Conservation (phyloP, 306 rosid genomes). For the Fragaria vesca region DNA sequence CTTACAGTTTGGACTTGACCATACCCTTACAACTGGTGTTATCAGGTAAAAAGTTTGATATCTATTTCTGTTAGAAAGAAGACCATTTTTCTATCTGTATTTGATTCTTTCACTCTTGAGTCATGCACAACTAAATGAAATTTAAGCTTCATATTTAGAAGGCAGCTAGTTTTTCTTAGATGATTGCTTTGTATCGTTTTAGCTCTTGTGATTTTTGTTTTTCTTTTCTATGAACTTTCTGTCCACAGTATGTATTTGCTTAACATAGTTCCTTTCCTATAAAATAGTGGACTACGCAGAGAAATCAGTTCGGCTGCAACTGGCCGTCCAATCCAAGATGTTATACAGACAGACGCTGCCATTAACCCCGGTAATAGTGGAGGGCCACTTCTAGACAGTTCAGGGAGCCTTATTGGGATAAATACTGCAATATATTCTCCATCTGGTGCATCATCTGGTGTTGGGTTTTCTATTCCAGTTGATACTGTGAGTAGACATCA, state of each 20-base stretch:
- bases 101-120: neutral
- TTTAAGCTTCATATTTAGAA: neutral
- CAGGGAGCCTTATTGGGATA: slow-evolving; percentile 93
- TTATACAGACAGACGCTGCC: slow-evolving; percentile 99
- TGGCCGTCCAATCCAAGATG: slow-evolving; percentile 98
- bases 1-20: slow-evolving; percentile 97
- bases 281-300: slow-evolving; percentile 83
- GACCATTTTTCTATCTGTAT: neutral
- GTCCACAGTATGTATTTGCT: neutral
- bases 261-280: neutral
- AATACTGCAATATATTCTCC: slow-evolving; percentile 98
- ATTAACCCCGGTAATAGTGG: slow-evolving; percentile 99
- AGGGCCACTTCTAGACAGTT: slow-evolving; percentile 96
- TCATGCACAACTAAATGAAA: neutral
- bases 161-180: neutral
- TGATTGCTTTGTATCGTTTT: neutral
- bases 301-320: slow-evolving; percentile 99
- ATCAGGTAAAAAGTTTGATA: slow-evolving; percentile 56
- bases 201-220: neutral
- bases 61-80: neutral
- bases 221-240: neutral
- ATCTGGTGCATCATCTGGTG: slow-evolving; percentile 97
- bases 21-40: slow-evolving; percentile 95
- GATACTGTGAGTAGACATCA: slow-evolving; percentile 72
- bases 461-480: slow-evolving; percentile 97